Evolutionary conservation across 2,329 filamentous ascomycete genomes (phyloP), one percentile per base, ranked within the genome.

Genomic region (Acarospora socialis): DNA sequence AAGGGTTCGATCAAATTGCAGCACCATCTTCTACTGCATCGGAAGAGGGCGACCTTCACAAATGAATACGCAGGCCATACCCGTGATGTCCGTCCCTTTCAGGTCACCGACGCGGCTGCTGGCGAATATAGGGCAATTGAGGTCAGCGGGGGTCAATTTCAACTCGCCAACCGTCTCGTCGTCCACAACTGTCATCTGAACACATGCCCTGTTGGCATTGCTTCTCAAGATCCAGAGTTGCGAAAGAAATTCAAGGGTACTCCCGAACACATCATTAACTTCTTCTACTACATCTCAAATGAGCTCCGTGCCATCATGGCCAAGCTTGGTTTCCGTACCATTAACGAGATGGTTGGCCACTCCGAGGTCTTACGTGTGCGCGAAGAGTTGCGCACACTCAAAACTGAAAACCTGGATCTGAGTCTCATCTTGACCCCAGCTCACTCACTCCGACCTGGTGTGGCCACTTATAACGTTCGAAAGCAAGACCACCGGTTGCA

Each of bases 221-320:
- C 87, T 3, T 93, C 86, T 1, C 87, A 95, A 52, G 86, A 94
- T 47, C 84, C 84, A n/a, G 80, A 87, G 52, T 69, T 95, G 2
- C 74, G 87, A 38, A 81, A 86, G 68, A 95, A 94, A 61, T 94
- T 95, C 58, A 67, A 76, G 45, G 87, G 87, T 40, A 86, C 82
- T 1, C 86, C 87, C 7, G 87, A 95, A 61, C 83, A 94, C 47
- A 86, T 93, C 36, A 94, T 95, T 59, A 95, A 94, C 68, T 94
- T 94, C 67, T 93, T 93, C 63, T 95, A 94, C 64, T 95, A 94
- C 50, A 70, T 95, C 32, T 81, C 87, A 45, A 95, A 95, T 51
- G 87, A 95, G 63, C 73, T 95, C 36, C 78, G 87, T 52, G 83
- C 86, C 21, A 92, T 95, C 59, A 94, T 95, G 87, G 86, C 87